phyloP scores from a whole-genome alignment of 1,284 basidiomycete genomes.

The Sanghuangporus weigelae region DNA sequence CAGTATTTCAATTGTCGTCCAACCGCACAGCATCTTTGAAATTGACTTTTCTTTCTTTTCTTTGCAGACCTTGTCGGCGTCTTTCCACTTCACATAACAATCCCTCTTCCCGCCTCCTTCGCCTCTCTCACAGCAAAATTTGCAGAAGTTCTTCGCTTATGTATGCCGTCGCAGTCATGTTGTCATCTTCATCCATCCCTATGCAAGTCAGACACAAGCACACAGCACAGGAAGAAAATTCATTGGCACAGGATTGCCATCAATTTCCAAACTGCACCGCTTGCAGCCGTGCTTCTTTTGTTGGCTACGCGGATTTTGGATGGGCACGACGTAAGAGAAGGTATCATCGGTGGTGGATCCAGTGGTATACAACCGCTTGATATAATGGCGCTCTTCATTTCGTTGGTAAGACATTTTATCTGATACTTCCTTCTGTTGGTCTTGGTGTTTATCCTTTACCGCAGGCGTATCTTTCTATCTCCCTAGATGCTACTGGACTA shows the following conservation, averaged over 20 bases:
- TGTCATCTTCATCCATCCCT: constrained; percentile 27
- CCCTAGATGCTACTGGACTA: constrained; percentile 86
- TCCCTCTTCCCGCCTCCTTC: constrained; percentile 29
- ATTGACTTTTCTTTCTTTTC: neutral
- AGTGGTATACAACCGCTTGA: constrained; percentile 87
- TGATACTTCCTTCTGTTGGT: constrained; percentile 8
- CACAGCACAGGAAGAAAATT: neutral
- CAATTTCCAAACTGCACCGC: constrained; percentile 71
- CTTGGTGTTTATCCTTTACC: constrained; percentile 20
- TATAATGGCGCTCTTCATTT: constrained; percentile 89
- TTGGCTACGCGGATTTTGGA: constrained; percentile 74
- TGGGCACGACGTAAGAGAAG: constrained; percentile 56
- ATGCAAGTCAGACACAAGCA: constrained; percentile 24
- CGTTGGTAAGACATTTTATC: constrained; percentile 43
- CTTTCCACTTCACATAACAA: constrained; percentile 50
- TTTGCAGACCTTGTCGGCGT: constrained; percentile 57
- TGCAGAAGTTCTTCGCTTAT: constrained; percentile 18
- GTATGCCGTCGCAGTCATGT: constrained; percentile 15
- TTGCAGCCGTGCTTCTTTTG: constrained; percentile 74
- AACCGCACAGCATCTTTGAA: neutral
- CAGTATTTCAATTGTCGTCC: constrained; percentile 25
- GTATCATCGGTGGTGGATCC: constrained; percentile 65
- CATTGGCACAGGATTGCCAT: constrained; percentile 39
- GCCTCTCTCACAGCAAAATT: neutral
- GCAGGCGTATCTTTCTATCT: constrained; percentile 89